These are phyloP conservation scores for Lactarius psammicola DNA, from an alignment of 768 basidiomycete genomes.

Conservation along the genomic window DNA sequence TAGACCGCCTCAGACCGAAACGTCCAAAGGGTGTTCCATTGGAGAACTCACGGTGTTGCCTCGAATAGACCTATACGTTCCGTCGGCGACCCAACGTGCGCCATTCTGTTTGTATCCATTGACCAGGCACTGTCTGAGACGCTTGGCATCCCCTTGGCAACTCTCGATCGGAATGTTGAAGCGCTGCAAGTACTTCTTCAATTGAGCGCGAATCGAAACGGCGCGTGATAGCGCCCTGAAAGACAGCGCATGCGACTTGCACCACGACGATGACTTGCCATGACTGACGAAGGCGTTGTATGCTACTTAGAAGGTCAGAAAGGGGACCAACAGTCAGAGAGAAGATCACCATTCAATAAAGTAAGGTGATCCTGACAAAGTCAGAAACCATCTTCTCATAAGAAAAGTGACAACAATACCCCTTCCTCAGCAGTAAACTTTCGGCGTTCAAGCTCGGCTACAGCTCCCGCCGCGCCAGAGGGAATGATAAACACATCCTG, in stretches of 20 bases:
- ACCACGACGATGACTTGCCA: slow-evolving; percentile 87
- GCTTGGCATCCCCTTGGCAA: slow-evolving; percentile 84
- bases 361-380: slow-evolving; percentile 84
- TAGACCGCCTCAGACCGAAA: slow-evolving; percentile 36
- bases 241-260: slow-evolving; percentile 87
- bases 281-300: slow-evolving; percentile 91
- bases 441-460: slow-evolving; percentile 88
- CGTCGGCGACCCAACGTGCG: slow-evolving; percentile 87
- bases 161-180: slow-evolving; percentile 81
- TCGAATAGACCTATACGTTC: slow-evolving; percentile 86
- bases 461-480: slow-evolving; percentile 78
- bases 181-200: slow-evolving; percentile 92
- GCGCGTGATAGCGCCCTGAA: slow-evolving; percentile 93
- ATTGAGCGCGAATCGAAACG: slow-evolving; percentile 90
- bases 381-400: slow-evolving; percentile 2
- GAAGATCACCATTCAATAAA: slow-evolving; percentile 72
- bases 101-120: slow-evolving; percentile 94
- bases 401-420: slow-evolving; percentile 41
- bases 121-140: slow-evolving; percentile 84
- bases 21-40: slow-evolving; percentile 3
- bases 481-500: slow-evolving; percentile 90
- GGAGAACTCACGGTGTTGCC: slow-evolving; percentile 67
- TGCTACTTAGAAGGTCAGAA: slow-evolving; percentile 44
- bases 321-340: not conserved
- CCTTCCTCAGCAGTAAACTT: slow-evolving; percentile 99